Base-by-base conservation (phyloP, 768 basidiomycete genomes). In the Suillus ampliporus region DNA sequence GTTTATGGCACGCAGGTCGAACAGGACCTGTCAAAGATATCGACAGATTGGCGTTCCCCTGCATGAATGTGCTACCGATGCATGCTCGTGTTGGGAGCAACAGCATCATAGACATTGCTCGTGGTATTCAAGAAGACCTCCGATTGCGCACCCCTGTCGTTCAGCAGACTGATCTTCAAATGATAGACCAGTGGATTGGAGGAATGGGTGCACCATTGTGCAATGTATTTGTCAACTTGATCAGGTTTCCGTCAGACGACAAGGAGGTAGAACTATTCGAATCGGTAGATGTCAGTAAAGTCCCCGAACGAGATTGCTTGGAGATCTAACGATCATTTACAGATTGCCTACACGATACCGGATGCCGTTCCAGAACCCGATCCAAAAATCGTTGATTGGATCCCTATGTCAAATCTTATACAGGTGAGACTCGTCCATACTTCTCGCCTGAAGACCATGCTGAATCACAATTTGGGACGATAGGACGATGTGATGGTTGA, bases 1-100 rank as follows among this genome's bases (percentile, higher is more conserved):
- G 81, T 5, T 72, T 84, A 17, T 84, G 82, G 83, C 82, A 83
- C 56, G 77, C 78, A 7, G 81, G 83, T 28, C 71, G 83, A 48
- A 78, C 78, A 15, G 77, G 79, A 13, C 51, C 71, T 13, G 46
- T 78, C 23, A 69, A 75, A 28, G 69, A 75, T 21, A 68, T 80
- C 23, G 78, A 77, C 34, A 73, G 69, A 40, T 63, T 83, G n/a
- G 79, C 79, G 5, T 65, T 78, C 19, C 81, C 82, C n/a, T 82
- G 80, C 63, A 73, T 81, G 69, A 83, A 83, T 60, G 73, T 81
- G 10, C 62, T 83, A 21, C 81, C 82, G 28, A 65, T 83, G 53
- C 69, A 72, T 59, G 68, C 82, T 10, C 50, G 67, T 6, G 65
- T 62, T 19, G 70, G 23, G 38, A 66, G 23, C 43, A 64, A 51